Evolutionary conservation across 345 rosid genomes (phyloP), one percentile per base, ranked within the genome.

Genomic region (Populus alba): DNA sequence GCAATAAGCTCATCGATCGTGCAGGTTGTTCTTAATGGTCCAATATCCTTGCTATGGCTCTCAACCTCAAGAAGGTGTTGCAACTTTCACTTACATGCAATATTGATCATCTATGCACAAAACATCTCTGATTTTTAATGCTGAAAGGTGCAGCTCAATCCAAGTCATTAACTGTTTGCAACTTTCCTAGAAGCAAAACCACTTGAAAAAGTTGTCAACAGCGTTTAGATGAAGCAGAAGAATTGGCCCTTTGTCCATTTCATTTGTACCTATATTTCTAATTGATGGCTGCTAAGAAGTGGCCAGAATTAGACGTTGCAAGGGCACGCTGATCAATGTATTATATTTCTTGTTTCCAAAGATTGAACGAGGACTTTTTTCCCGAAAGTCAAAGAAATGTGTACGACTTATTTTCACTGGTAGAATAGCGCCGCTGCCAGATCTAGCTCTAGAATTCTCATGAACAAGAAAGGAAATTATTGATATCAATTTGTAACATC

Each of bases 31-130:
- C 71, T 63, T 81, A 33, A 78, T 80, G 82, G 71, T 81, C 81
- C 79, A 23, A 59, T 59, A 70, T 82, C 72, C 35, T 68, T 49
- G 78, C 71, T 72, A 78, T 79, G 80, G 37, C 68, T 63, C 75
- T 70, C 79, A 78, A 51, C 75, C 43, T 47, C 77, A 57, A 33
- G 33, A 69, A 47, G 29, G 63, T 55, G 43, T 47, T 31, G 68
- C 66, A 72, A 73, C 82, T 71, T 72, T 73, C 83, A 76, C n/a
- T 61, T 37, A 23, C 25, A 59, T 59, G 65, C 29, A 59, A 59
- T 59, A 59, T n/a, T 59, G 65, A 59, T 15, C 37, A 33, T 53
- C 53, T 35, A 18, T 37, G 75, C 27, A 71, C 41, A 71, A 49
- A n/a, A n/a, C 65, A 59, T 53, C 23, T 53, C 59, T 20, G 59